A percentile compares a stretch with the other conserved stretches of the same genome.
phyloP scores from a whole-genome alignment of 2,329 filamentous ascomycete genomes.

The Fusarium coicis region DNA sequence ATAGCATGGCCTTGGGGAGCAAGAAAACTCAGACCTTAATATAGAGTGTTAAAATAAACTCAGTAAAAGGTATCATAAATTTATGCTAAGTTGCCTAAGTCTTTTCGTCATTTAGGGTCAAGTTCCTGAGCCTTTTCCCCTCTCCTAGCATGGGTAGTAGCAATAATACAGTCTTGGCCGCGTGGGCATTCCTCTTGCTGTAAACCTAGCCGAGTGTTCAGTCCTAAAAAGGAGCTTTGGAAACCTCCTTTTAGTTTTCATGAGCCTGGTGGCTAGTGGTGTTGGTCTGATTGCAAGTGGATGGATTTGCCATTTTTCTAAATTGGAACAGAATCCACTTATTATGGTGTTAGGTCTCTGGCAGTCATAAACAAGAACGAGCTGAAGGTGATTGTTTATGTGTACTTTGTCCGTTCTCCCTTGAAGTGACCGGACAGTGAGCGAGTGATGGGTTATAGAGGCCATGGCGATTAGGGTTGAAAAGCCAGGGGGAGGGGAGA shows the following conservation, averaged over 20 bases:
- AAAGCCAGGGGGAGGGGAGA: background rate
- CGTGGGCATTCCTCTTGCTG: background rate
- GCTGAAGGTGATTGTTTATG: background rate
- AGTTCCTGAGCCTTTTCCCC: background rate
- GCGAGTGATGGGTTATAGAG: background rate
- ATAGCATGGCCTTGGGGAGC: background rate
- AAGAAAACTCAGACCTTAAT: background rate
- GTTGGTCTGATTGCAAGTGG: background rate
- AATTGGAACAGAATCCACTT: background rate
- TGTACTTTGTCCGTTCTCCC: background rate
- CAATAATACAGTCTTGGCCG: background rate
- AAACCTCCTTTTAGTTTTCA: background rate
- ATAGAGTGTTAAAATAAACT: background rate
- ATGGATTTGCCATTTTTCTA: background rate
- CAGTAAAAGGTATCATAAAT: background rate
- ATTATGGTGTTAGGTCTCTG: background rate
- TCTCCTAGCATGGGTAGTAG: slow-evolving; percentile 10
- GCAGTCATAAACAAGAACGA: background rate
- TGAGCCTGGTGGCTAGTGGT: background rate
- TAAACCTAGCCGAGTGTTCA: background rate
- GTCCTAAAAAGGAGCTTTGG: background rate
- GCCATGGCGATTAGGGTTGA: background rate
- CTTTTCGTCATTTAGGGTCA: background rate
- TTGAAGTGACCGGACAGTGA: background rate
- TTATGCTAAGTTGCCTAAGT: background rate